Evolutionary conservation across 2,329 filamentous ascomycete species (phyloP).

Genomic region (Apiospora rasikravindrae): DNA sequence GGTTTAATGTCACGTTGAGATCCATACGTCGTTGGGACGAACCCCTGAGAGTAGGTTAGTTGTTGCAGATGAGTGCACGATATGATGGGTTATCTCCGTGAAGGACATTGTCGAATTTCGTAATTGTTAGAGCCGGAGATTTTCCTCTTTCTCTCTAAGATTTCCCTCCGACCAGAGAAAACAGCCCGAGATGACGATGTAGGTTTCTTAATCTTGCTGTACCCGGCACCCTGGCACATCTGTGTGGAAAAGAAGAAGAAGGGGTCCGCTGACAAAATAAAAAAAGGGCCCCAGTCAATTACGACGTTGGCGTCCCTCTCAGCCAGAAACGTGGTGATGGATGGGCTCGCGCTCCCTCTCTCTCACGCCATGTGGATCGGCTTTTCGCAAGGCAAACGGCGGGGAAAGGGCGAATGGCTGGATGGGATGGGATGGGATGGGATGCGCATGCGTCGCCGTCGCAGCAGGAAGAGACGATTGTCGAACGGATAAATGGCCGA

Average conservation of each 20-base stretch:
- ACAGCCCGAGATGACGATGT: conserved; percentile 3
- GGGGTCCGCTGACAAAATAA: conserved; percentile 1
- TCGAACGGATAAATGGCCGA: conserved; percentile 2
- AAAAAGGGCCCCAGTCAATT: neutral
- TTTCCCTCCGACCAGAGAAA: conserved; percentile 3
- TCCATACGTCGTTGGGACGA: neutral
- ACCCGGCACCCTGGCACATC: conserved; percentile 6
- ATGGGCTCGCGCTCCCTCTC: neutral
- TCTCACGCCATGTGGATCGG: neutral
- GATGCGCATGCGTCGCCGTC: neutral
- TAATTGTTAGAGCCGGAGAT: neutral
- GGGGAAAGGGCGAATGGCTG: neutral
- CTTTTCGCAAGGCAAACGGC: conserved; percentile 11
- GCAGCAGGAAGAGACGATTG: neutral
- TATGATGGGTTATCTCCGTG: neutral
- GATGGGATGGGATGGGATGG: neutral
- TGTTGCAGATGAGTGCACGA: neutral
- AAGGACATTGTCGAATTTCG: conserved; percentile 5
- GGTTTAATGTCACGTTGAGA: neutral
- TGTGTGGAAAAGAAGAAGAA: neutral
- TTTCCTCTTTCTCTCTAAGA: neutral
- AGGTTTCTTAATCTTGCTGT: neutral
- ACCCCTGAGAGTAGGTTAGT: neutral
- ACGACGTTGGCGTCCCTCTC: neutral
- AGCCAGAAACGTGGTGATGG: conserved; percentile 14